Base-by-base conservation (phyloP, 306 rosid species). In the Quercus engelmannii region DNA sequence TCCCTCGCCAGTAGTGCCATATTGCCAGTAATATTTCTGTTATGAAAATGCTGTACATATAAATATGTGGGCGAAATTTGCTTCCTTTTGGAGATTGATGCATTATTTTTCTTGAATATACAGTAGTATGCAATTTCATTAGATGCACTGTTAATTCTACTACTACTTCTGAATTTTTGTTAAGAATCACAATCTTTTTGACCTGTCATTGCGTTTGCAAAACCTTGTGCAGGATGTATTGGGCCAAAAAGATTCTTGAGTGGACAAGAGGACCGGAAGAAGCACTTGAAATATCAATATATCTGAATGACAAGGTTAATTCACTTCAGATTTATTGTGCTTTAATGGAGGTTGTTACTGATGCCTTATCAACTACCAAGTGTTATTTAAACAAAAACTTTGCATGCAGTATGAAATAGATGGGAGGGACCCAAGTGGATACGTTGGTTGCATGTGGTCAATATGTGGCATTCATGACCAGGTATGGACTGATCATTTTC, bases 261-360 rank as follows among this genome's bases (percentile, higher is more conserved):
- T 94, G 99, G 99, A 94, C 99, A 73, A 89, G 81, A 72, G 92
- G 93, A 86, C 99, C 97, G 19, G 97, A 94, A 85, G 99, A 92
- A 86, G 99, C 97, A 81, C 97, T 94, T 63, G 93, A 92, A 85
- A 87, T 89, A 84, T 64, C 88, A 73, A 81, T 91, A 79, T 90
- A 90, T 80, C 78, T 94, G 41, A 94, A 94, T 77, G 83, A 94
- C 83, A 94, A 92, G 97, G 99, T 94, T 77, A 63, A 31, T 41
- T 80, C 38, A 67, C 58, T 30, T 67, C 38, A 13, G 5, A 81
- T 57, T 1, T 41, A 3, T 75, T 46, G 46, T 56, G 49, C 68
- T 77, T 67, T n/a, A 58, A 10, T 1, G 26, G 51, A 26, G 74
- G 13, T 61, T 81, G n/a, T 68, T 79, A 70, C 69, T 12, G 25